Base-by-base conservation (phyloP, 192 early-diverging fungal species). In the Funneliformis geosporum region DNA sequence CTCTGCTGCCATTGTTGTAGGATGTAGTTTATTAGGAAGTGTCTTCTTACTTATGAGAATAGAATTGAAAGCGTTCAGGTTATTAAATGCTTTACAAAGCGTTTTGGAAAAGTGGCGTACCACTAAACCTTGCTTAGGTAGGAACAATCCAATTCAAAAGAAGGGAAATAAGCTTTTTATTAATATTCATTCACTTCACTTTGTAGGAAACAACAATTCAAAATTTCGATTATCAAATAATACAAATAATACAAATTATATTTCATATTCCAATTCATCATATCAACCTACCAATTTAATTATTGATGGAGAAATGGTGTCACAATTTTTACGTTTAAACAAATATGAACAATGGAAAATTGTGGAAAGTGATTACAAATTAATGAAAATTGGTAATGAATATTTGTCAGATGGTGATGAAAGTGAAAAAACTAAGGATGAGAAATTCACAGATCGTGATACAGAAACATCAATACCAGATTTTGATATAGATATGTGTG, bases 251-350 rank as follows among this genome's bases (percentile, higher is more conserved):
- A 18, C 12, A 21, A 5, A 12, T 5, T 18, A 14, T 55, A 55
- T 18, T 55, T 55, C 47, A 55, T 18, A 5, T 4, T 16, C 47
- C 18, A 55, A 55, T 55, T 68, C 66, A 33, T 8, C 27, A 33
- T 18, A 28, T 47, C 47, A 23, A 55, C 27, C 67, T 11, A 43
- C 42, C 12, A 74, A 60, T 28, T 33, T 60, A 18, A 59, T 59
- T 28, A 74, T 74, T 38, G 73, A 74, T 33, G 73, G 73, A 21
- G 73, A 74, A 38, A 74, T 74, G 73, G 73, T 74, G 11, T 55
- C 73, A 9, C 73, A 74, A 74, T 74, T 74, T 60, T 60, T 74
- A 50, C 44, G 55, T 9, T 60, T 74, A 33, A 27, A 47, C 18
- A 44, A 47, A 33, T 21, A 21, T 8, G 73, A 74, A 74, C 73